phyloP scores from a whole-genome alignment of 768 basidiomycete genomes.

The Rhodotorula kratochvilovae region DNA sequence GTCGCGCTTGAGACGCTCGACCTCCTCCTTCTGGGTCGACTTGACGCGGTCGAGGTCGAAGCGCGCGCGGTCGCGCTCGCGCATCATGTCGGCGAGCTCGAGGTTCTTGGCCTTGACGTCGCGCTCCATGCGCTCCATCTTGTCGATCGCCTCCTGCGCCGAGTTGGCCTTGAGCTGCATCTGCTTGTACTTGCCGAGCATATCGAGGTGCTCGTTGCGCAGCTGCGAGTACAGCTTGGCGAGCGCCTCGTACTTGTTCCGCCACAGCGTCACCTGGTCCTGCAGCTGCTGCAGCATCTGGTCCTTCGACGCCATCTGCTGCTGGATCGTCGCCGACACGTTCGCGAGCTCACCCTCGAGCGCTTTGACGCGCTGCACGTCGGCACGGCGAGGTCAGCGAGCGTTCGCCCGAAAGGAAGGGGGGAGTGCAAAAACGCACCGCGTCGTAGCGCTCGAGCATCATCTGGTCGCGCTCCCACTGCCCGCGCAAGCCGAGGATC shows the following conservation, averaged over 20 bases:
- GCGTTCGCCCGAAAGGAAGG: not conserved
- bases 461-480: conserved; percentile 96
- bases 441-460: conserved; percentile 95
- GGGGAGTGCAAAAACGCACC: conserved; percentile 52
- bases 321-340: conserved; percentile 68
- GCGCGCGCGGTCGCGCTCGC: conserved; percentile 89
- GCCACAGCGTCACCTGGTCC: conserved; percentile 93
- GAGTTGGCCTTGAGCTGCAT: conserved; percentile 97
- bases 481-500: conserved; percentile 85
- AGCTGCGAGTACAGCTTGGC: conserved; percentile 98
- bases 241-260: conserved; percentile 96
- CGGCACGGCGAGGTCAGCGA: too few species aligned
- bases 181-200: conserved; percentile 93
- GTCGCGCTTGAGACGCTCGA: conserved; percentile 86
- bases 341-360: conserved; percentile 81
- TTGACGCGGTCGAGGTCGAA: conserved; percentile 93
- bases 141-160: conserved; percentile 94
- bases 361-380: conserved; percentile 81
- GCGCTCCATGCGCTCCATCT: conserved; percentile 97
- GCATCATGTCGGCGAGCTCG: conserved; percentile 96
- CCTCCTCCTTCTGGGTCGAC: conserved; percentile 89
- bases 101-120: conserved; percentile 98
- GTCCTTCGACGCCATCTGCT: conserved; percentile 86
- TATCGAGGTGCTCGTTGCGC: conserved; percentile 92
- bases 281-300: conserved; percentile 92